Percentiles rank a stretch among this genome's conserved stretches.
Evolutionary conservation across 2,329 filamentous ascomycete genomes (phyloP).

Genomic region (Botryotinia calthae): DNA sequence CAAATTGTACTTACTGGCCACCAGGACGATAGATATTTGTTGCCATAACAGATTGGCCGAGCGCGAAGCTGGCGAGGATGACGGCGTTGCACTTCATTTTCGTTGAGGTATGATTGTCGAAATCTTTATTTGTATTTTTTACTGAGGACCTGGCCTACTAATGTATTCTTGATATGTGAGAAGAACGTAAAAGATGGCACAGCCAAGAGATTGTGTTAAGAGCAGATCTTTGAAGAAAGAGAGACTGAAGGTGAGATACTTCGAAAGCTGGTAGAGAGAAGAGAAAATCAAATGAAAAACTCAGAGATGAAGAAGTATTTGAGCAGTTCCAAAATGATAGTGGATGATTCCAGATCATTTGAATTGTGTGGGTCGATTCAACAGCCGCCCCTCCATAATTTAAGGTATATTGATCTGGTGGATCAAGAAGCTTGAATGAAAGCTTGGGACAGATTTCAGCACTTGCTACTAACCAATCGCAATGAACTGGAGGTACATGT

Average conservation of each 20-base stretch:
- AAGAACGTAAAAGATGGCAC: constrained; percentile 17
- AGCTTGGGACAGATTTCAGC: constrained; percentile 1
- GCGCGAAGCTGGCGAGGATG: constrained; percentile 17
- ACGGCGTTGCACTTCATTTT: constrained; percentile 21
- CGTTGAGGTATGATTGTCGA: background rate
- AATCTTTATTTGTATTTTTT: background rate
- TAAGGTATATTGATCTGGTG: constrained; percentile 13
- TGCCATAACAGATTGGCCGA: constrained; percentile 20
- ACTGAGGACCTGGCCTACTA: constrained; percentile 16
- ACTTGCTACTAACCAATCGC: background rate
- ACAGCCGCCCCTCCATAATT: constrained; percentile 17
- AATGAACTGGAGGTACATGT: background rate
- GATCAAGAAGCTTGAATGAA: constrained; percentile 16
- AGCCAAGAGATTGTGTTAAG: constrained; percentile 13
- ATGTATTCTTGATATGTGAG: constrained; percentile 1
- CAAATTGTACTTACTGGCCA: constrained; percentile 11
- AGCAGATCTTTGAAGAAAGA: constrained; percentile 17
- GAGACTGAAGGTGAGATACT: constrained; percentile 18
- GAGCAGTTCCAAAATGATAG: background rate
- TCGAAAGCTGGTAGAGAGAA: constrained; percentile 13
- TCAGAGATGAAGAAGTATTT: constrained; percentile 8
- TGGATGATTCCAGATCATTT: constrained; percentile 16
- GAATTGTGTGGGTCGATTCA: constrained; percentile 5
- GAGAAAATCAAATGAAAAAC: background rate
- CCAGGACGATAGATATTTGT: constrained; percentile 15